phyloP scores from a whole-genome alignment of 2,329 filamentous ascomycete genomes.

The Botrytis cinerea region DNA sequence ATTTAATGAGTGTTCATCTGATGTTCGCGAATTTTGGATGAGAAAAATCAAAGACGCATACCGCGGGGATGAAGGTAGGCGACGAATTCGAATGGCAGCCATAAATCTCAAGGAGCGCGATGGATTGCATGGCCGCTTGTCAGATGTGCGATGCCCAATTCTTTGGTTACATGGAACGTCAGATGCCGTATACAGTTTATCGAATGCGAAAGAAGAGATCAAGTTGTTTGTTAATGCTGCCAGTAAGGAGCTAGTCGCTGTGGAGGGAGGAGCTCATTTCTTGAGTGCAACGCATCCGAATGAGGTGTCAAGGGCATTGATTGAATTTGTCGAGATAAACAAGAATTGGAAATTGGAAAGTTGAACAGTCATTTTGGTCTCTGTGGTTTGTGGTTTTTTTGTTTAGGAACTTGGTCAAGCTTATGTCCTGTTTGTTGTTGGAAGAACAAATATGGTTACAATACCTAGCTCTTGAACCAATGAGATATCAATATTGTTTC shows the following conservation, averaged over 20 bases:
- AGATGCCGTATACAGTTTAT: constrained; percentile 48
- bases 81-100: constrained; percentile 50
- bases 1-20: constrained; percentile 46
- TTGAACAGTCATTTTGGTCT: neutral
- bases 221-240: constrained; percentile 51
- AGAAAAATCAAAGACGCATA: constrained; percentile 50
- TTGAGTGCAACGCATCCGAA: constrained; percentile 44
- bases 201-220: constrained; percentile 51
- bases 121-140: constrained; percentile 49
- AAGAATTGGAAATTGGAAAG: neutral
- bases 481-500: neutral
- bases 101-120: constrained; percentile 51
- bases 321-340: constrained; percentile 25
- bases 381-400: neutral
- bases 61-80: constrained; percentile 52
- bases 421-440: neutral
- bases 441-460: neutral
- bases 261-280: constrained; percentile 52
- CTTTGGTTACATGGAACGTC: constrained; percentile 49
- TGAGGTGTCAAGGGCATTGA: constrained; percentile 27
- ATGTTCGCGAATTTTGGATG: constrained; percentile 50
- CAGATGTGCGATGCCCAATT: constrained; percentile 53
- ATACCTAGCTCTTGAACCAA: neutral
- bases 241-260: constrained; percentile 47
- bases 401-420: neutral